Evolutionary conservation across 2,329 filamentous ascomycete species (phyloP).

Genomic region (Colletotrichum salicis): DNA sequence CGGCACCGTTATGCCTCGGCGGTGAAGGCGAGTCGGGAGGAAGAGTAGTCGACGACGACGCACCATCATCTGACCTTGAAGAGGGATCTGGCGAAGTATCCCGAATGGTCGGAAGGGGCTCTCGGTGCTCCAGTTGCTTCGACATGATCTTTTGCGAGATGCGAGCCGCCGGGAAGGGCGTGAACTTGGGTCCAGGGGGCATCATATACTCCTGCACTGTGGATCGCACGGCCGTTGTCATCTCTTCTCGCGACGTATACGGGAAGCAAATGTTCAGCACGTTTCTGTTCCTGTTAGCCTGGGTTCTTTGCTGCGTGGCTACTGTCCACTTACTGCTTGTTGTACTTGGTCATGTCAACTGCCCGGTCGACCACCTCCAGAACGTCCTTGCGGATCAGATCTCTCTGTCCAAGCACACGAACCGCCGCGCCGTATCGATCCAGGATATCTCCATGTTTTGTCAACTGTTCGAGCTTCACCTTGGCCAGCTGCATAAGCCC

Average conservation of each 20-base stretch:
- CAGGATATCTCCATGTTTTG: slow-evolving; percentile 91
- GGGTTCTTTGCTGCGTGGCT: slow-evolving; percentile 23
- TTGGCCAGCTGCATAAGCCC: slow-evolving; percentile 98
- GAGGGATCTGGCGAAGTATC: slow-evolving; percentile 60
- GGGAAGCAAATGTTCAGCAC: slow-evolving; percentile 95
- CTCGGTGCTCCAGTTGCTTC: slow-evolving; percentile 64
- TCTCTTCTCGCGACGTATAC: slow-evolving; percentile 95
- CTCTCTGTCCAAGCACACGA: slow-evolving; percentile 84
- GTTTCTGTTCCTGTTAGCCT: slow-evolving; percentile 49
- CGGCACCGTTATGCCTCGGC: slow-evolving; percentile 38
- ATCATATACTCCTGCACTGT: slow-evolving; percentile 89
- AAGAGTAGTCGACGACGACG: slow-evolving; percentile 70
- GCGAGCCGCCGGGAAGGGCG: slow-evolving; percentile 86
- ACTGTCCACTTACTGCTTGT: slow-evolving; percentile 71
- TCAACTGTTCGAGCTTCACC: slow-evolving; percentile 89
- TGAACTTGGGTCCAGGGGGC: slow-evolving; percentile 72
- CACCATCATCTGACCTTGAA: slow-evolving; percentile 58
- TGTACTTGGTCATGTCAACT: slow-evolving; percentile 86
- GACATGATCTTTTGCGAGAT: slow-evolving; percentile 88
- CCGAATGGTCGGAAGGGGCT: slow-evolving; percentile 58
- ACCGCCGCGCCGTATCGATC: slow-evolving; percentile 92
- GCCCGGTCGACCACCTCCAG: slow-evolving; percentile 88
- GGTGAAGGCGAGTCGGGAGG: slow-evolving; percentile 64
- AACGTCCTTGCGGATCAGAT: slow-evolving; percentile 87
- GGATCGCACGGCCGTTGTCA: slow-evolving; percentile 86